Evolutionary conservation across 306 rosid species (phyloP).

Genomic region (Delonix regia): DNA sequence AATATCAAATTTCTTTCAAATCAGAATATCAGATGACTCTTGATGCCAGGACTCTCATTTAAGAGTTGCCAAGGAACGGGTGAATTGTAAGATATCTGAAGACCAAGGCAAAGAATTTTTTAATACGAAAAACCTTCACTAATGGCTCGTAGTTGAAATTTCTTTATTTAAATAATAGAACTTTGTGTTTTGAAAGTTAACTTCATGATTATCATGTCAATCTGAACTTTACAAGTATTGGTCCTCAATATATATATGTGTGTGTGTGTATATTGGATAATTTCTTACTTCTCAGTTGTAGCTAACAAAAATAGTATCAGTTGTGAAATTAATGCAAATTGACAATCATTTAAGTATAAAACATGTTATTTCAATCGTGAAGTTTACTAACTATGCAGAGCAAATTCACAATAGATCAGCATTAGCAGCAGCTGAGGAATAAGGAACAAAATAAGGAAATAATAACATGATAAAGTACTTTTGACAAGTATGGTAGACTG

Average conservation of each 20-base stretch:
- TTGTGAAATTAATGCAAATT: conserved; percentile 14
- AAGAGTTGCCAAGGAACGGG: neutral
- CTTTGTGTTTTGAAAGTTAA: neutral
- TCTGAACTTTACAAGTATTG: conserved; percentile 21
- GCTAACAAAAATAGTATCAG: neutral
- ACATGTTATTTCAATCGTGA: neutral
- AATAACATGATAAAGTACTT: conserved; percentile 2
- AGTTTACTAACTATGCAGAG: neutral
- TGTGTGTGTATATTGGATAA: too few species aligned
- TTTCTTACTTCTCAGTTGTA: neutral
- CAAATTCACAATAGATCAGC: conserved; percentile 4
- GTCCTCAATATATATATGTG: too few species aligned
- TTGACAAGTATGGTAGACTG: neutral
- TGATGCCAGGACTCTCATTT: neutral
- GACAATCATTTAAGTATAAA: neutral
- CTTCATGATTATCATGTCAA: neutral
- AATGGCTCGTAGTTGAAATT: conserved; percentile 8
- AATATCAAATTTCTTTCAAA: neutral
- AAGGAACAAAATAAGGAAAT: conserved; percentile 28
- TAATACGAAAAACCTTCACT: neutral
- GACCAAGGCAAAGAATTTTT: neutral
- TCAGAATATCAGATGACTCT: neutral
- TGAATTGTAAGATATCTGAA: neutral
- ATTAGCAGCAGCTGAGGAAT: neutral
- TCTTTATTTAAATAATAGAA: conserved; percentile 7